A percentile compares a stretch with the other conserved stretches of the same genome.
Evolutionary conservation across 2,329 filamentous ascomycete species (phyloP).

Genomic region (Beauveria caledonica): DNA sequence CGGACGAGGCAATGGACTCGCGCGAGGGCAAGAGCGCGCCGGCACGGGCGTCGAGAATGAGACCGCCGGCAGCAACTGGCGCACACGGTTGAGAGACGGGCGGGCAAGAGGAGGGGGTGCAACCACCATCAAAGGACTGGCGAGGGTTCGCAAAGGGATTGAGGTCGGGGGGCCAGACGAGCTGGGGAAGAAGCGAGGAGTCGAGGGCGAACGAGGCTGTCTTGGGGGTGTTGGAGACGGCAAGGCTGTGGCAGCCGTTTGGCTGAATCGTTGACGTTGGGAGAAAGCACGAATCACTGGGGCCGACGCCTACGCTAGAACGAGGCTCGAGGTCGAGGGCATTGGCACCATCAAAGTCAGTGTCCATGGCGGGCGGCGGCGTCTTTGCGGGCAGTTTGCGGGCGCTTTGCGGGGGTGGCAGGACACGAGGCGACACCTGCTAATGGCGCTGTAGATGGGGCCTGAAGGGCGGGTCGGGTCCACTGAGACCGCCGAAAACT

Average conservation of each 20-base stretch:
- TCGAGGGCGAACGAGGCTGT: neutral
- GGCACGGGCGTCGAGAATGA: constrained; percentile 9
- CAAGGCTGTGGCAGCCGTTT: constrained; percentile 8
- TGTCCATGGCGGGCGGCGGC: neutral
- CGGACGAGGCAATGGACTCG: constrained; percentile 1
- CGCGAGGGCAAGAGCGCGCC: constrained; percentile 3
- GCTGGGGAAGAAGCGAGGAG: neutral
- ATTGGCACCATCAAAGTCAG: neutral
- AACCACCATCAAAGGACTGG: neutral
- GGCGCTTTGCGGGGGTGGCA: neutral
- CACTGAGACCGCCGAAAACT: neutral
- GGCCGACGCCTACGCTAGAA: neutral
- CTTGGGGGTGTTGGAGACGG: neutral
- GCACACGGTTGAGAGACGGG: neutral
- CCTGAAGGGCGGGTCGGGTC: neutral
- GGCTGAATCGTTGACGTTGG: neutral
- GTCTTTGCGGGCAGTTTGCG: neutral
- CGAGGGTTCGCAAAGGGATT: constrained; percentile 6
- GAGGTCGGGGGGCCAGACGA: constrained; percentile 6
- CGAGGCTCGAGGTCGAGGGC: neutral
- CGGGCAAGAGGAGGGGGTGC: neutral
- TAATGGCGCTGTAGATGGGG: neutral
- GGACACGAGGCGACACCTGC: neutral
- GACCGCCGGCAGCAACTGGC: neutral
- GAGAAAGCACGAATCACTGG: constrained; percentile 1